These are phyloP conservation scores for Forsythia suspensa DNA, from an alignment of 257 asterid species.

Conservation along the genomic window DNA sequence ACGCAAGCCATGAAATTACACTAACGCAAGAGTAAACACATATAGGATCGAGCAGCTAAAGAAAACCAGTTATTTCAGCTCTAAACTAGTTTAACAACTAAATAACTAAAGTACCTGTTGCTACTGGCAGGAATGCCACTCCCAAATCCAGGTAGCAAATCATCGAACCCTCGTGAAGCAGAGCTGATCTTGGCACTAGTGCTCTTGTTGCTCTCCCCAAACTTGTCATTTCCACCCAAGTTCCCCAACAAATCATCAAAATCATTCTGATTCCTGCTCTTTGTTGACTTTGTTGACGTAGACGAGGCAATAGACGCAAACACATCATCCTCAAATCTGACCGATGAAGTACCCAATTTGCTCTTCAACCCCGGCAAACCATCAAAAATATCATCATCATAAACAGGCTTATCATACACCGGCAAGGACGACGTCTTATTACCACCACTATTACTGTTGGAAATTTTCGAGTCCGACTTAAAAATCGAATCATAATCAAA, in stretches of 20 bases:
- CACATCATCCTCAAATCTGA: constrained; percentile 61
- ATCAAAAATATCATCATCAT: constrained; percentile 90
- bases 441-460: constrained; percentile 25
- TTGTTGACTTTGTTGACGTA: constrained; percentile 18
- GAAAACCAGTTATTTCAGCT: constrained; percentile 9
- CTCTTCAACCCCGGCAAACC: constrained; percentile 90
- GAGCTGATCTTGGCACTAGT: constrained; percentile 50
- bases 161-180: constrained; percentile 59
- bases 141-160: constrained; percentile 75
- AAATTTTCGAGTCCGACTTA: constrained; percentile 32
- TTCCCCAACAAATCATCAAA: constrained; percentile 68
- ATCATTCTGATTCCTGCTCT: constrained; percentile 36
- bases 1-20: constrained; percentile 4
- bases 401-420: constrained; percentile 92
- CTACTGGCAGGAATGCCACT: constrained; percentile 45
- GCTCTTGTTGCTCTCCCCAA: constrained; percentile 31
- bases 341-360: constrained; percentile 52
- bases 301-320: constrained; percentile 59
- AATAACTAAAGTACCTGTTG: constrained; percentile 53
- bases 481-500: constrained; percentile 67
- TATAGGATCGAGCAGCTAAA: constrained; percentile 6
- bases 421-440: constrained; percentile 50
- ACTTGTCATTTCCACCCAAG: constrained; percentile 53
- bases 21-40: background rate
- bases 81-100: background rate